Base-by-base conservation (phyloP, 169 alveolate species). In the Miamiensis avidus region DNA sequence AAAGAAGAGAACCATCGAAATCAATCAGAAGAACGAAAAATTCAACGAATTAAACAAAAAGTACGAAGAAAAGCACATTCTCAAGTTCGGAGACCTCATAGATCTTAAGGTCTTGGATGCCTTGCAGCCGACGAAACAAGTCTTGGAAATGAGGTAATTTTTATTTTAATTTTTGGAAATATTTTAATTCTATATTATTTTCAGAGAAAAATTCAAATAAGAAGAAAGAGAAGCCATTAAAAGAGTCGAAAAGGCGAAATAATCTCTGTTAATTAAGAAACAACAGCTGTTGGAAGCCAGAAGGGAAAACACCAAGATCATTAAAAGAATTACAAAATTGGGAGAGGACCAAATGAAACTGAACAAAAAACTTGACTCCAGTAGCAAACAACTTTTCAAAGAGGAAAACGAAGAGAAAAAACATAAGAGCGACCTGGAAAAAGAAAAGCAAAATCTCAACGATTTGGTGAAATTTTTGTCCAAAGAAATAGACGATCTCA, bases 51-150 rank as follows among this genome's bases (percentile, higher is more conserved):
- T 82, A 74, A 94, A 92, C 69, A 92, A 85, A 87, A 96, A 94
- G 88, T 96, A 89, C 92, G 94, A 94, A 90, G 97, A 95, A 89
- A 88, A 93, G 83, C 97, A 90, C 93, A 93, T 94, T 94, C 96
- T 96, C 31, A 92, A 95, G 78, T 96, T 96, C 76, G 98, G 98
- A 32, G 95, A 94, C 87, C 82, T 91, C 0, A 96, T 94, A 26
- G 95, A 93, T 78, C 91, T 95, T 34, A 96, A 93, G 29, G 85
- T 85, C 69, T 81, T 95, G 0, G 95, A 93, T 78, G 91, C 90
- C 29, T 84, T 94, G n/a, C 95, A 94, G 29, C 96, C 97, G 28
- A 89, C 96, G 0, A 90, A 85, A 30, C 89, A 88, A 34, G 96
- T 94, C 0, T 85, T 91, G 11, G 94, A 94, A 76, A 76, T 90